Evolutionary conservation across 129 eudicot genomes (phyloP).

Genomic region (Flaveria robusta): DNA sequence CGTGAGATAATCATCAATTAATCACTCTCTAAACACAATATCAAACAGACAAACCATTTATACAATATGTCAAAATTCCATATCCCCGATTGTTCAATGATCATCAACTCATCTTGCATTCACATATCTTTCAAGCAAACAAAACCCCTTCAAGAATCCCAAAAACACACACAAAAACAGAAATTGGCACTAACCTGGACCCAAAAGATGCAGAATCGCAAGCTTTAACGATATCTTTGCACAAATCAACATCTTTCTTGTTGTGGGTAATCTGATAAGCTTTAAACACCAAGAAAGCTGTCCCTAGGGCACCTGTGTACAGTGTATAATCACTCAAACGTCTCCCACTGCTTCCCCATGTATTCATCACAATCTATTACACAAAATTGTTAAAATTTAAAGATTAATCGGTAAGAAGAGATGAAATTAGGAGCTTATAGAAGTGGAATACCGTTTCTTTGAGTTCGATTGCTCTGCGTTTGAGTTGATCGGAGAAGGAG

Average conservation of each 20-base stretch:
- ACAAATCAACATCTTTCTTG: conserved; percentile 54
- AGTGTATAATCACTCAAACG: conserved; percentile 62
- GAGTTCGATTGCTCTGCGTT: conserved; percentile 54
- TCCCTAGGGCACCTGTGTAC: conserved; percentile 83
- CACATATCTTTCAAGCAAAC: no score
- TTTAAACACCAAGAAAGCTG: conserved; percentile 74
- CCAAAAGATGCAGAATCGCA: conserved; percentile 60
- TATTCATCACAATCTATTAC: conserved; percentile 69
- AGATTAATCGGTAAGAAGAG: not conserved
- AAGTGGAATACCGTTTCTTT: conserved; percentile 48
- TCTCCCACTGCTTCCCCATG: conserved; percentile 57
- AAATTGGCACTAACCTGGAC: conserved; percentile 46
- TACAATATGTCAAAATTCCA: not conserved
- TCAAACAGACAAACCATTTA: not conserved
- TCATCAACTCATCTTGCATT: not conserved
- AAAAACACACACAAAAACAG: not conserved
- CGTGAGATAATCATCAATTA: not conserved
- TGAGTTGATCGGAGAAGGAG: conserved; percentile 50
- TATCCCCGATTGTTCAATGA: not conserved
- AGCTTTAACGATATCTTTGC: conserved; percentile 61
- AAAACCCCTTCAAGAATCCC: not conserved
- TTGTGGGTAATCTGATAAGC: conserved; percentile 58
- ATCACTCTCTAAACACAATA: not conserved
- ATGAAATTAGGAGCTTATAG: not conserved
- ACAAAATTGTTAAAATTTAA: no score